Evolutionary conservation across 2,329 filamentous ascomycete species (phyloP).

Genomic region (Fusarium nelsonii): DNA sequence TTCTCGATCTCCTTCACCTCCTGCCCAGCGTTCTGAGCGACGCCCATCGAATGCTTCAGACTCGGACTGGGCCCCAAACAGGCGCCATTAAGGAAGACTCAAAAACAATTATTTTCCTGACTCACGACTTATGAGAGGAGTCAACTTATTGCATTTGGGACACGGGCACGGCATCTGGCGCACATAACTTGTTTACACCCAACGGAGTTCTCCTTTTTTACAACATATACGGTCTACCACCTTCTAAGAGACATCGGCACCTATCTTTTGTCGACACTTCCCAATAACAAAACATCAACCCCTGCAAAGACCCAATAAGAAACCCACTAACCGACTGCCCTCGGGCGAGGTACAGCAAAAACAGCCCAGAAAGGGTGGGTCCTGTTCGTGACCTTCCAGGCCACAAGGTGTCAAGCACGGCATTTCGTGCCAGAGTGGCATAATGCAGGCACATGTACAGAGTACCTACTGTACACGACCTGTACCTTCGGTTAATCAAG

Average conservation of each 20-base stretch:
- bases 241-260: not conserved
- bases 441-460: slow-evolving; percentile 12
- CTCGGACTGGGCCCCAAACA: slow-evolving; percentile 42
- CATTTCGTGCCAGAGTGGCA: slow-evolving; percentile 39
- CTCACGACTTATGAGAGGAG: slow-evolving; percentile 28
- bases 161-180: slow-evolving; percentile 26
- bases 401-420: slow-evolving; percentile 36
- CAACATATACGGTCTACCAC: not conserved
- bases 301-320: slow-evolving; percentile 7
- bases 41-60: slow-evolving; percentile 46
- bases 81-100: slow-evolving; percentile 33
- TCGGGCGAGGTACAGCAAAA: slow-evolving; percentile 28
- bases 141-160: slow-evolving; percentile 22
- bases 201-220: not conserved
- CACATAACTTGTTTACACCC: slow-evolving; percentile 20
- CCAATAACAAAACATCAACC: not conserved
- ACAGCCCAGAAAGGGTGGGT: slow-evolving; percentile 36
- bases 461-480: not conserved
- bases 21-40: slow-evolving; percentile 45
- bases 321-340: not conserved
- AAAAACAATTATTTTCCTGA: not conserved
- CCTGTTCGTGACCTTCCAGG: not conserved
- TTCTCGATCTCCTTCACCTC: slow-evolving; percentile 47
- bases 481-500: not conserved
- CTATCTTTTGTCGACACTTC: not conserved